Evolutionary conservation across 306 rosid species (phyloP), one percentile per base, ranked within the genome.

Genomic region (Rosa persica): DNA sequence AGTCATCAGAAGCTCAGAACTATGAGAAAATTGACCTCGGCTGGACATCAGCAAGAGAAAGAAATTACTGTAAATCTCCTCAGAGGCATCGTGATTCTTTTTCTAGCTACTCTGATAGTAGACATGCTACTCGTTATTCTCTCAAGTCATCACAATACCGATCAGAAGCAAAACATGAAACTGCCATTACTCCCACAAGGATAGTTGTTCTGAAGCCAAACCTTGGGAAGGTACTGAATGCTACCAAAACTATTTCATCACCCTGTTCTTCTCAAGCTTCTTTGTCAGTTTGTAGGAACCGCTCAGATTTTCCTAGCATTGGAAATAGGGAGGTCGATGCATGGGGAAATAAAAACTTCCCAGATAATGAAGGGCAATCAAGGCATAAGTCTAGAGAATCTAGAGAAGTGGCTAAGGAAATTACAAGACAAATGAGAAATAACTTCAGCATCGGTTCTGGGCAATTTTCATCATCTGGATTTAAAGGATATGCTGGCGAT

Each of bases 131-230:
- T 72, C 79, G 69, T 34, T 70, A 47, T 86, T 83, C 87, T 78
- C 89, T 79, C 46, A 83, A 84, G 60, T 85, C 86, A 69, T 73
- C 93, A 25, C 84, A 81, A 52, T 68, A 80, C 86, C 87, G 67
- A 68, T 65, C 79, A 36, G 90, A 78, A 71, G 84, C 83, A 27
- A 85, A 79, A 61, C 79, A 82, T 20, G 85, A 86, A 42, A 76
- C 86, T 80, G 76, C 71, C 78, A 76, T 86, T 54, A 84, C 55
- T 72, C 91, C 98, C 22, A 95, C 90, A 80, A 87, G 89, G 83
- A 95, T 95, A 74, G 98, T 95, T 76, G 96, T 95, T 74, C 86
- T 95, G 73, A 95, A 95, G 78, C 98, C 98, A 34, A 95, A 95
- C 81, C 58, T 90, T 60, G 98, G 97, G 75, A 91, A 88, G 88